These are phyloP conservation scores for Stereocaulon alpinum DNA, from an alignment of 495 filamentous ascomycete species.

Conservation along the genomic window DNA sequence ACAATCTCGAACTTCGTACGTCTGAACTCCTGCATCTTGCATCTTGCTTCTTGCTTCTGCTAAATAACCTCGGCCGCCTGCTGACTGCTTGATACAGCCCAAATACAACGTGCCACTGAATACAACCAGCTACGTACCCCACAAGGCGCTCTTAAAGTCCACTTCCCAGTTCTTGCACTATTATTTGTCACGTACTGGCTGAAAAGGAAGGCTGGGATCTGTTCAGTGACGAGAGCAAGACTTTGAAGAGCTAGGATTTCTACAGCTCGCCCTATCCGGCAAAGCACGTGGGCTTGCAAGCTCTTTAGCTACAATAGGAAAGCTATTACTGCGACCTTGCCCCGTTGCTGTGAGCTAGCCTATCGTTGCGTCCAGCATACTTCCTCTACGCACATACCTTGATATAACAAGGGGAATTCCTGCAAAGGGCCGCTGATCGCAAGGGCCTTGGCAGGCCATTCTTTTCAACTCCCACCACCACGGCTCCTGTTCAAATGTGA, in stretches of 20 bases:
- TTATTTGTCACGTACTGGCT: neutral
- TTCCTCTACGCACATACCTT: neutral
- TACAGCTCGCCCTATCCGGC: neutral
- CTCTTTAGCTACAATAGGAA: neutral
- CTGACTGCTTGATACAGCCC: neutral
- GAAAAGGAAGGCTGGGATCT: neutral
- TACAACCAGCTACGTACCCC: neutral
- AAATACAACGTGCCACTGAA: neutral
- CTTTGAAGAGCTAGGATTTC: neutral
- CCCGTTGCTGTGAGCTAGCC: constrained; percentile 7
- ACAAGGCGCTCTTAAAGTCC: too few species aligned
- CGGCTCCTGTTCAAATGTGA: neutral
- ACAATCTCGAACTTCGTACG: neutral
- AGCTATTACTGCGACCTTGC: neutral
- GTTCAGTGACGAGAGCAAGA: neutral
- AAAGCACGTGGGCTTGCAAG: neutral
- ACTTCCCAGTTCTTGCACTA: neutral
- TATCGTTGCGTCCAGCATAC: constrained; percentile 1
- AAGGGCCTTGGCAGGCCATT: neutral
- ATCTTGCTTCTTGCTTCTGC: neutral
- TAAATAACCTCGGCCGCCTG: neutral
- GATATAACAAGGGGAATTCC: neutral
- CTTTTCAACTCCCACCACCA: neutral
- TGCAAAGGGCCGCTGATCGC: neutral
- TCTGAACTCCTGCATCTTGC: neutral